These are phyloP conservation scores for Herpetomonas muscarum DNA, from an alignment of 208 protist species.

Conservation along the genomic window DNA sequence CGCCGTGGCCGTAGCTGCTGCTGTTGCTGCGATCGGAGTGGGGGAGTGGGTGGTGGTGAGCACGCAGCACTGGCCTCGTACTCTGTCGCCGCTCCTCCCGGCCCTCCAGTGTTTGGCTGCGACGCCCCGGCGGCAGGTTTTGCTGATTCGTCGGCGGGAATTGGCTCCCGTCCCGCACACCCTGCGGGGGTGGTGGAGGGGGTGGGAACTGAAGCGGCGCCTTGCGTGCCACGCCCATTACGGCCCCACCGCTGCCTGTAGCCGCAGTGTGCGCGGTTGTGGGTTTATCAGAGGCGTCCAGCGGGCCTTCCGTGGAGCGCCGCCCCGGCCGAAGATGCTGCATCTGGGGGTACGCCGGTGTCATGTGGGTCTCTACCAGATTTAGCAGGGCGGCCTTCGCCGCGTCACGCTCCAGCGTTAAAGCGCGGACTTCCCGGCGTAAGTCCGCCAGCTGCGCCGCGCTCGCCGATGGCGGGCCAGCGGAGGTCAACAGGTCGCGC, in stretches of 20 bases:
- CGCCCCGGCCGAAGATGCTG: not conserved
- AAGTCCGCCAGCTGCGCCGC: not conserved
- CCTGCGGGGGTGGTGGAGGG: not conserved
- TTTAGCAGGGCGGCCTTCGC: constrained; percentile 21
- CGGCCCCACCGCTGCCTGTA: not conserved
- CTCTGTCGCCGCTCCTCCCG: not conserved
- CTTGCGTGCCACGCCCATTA: not conserved
- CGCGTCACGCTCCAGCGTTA: constrained; percentile 23
- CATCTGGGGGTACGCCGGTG: not conserved
- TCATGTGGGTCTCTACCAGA: not conserved
- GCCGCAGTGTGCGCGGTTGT: too few species aligned
- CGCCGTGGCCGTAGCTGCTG: too few species aligned
- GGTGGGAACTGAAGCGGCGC: not conserved
- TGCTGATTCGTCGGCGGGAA: constrained; percentile 23
- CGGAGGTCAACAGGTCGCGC: not conserved
- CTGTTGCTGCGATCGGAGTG: too few species aligned
- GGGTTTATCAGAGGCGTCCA: not conserved
- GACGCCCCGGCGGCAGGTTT: constrained; percentile 18
- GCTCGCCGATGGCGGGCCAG: not conserved
- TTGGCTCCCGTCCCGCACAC: constrained; percentile 26
- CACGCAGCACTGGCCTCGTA: too few species aligned
- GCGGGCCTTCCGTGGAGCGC: not conserved
- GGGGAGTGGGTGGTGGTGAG: too few species aligned
- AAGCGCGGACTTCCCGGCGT: not conserved
- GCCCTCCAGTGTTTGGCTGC: not conserved